Evolutionary conservation across 257 asterid genomes (phyloP).

Genomic region (Solanum pinnatisectum): DNA sequence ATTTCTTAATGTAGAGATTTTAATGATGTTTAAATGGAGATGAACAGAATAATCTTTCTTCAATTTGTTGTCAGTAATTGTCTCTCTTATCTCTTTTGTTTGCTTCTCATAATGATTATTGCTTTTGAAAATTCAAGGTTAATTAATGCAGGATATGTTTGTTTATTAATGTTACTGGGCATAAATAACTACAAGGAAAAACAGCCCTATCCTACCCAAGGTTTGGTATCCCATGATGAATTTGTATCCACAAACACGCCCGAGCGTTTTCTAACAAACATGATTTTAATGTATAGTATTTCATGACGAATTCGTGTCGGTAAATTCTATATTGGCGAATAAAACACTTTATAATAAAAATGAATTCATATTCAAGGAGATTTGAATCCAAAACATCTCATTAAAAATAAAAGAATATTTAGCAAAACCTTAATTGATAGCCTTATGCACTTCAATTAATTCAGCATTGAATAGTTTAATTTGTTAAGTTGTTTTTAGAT

Average conservation of each 20-base stretch:
- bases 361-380: too few relatives aligned
- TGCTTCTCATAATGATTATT: not conserved
- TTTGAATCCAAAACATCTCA: too few relatives aligned
- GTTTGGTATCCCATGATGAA: not conserved
- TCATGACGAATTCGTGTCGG: too few relatives aligned
- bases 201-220: not conserved
- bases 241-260: too few relatives aligned
- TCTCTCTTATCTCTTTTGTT: not conserved
- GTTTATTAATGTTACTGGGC: not conserved
- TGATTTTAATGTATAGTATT: too few relatives aligned
- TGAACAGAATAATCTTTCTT: constrained; percentile 18
- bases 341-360: not conserved
- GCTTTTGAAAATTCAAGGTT: not conserved
- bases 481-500: not conserved
- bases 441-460: not conserved
- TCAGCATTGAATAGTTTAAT: not conserved
- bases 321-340: too few relatives aligned
- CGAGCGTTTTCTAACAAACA: too few relatives aligned
- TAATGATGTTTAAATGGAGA: constrained; percentile 16
- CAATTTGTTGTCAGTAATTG: not conserved
- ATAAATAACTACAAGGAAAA: not conserved
- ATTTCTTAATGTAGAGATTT: constrained; percentile 15
- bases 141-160: not conserved
- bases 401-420: too few relatives aligned
- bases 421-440: too few relatives aligned